phyloP scores from a whole-genome alignment of 2,329 filamentous ascomycete genomes.

The Ilyonectria mors-panacis region DNA sequence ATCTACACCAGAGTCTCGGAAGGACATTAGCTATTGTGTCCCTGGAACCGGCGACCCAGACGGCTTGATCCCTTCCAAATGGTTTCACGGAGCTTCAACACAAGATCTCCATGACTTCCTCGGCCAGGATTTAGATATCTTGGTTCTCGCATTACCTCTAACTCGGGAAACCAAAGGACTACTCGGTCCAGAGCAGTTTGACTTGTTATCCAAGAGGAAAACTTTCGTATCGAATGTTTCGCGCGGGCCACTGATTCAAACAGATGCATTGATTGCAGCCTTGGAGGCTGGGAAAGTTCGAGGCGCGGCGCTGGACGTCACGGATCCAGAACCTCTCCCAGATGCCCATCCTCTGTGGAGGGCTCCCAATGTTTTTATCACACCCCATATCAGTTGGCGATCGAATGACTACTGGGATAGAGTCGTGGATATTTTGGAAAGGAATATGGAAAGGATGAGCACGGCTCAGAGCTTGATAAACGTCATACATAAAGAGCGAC shows the following conservation, averaged over 20 bases:
- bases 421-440: slow-evolving; percentile 44
- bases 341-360: slow-evolving; percentile 68
- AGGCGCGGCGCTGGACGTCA: slow-evolving; percentile 79
- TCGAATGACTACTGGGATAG: slow-evolving; percentile 45
- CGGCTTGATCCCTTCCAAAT: not conserved
- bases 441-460: slow-evolving; percentile 46
- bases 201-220: too few species aligned
- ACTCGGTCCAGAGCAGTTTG: too few species aligned
- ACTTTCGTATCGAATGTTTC: slow-evolving; percentile 44
- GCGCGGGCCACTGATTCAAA: slow-evolving; percentile 54
- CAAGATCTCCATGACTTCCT: slow-evolving; percentile 64
- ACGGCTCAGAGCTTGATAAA: too few species aligned
- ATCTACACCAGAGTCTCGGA: slow-evolving; percentile 67
- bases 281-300: slow-evolving; percentile 41
- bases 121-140: slow-evolving; percentile 57
- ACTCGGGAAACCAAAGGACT: too few species aligned
- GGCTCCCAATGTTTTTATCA: slow-evolving; percentile 73
- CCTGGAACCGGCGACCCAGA: slow-evolving; percentile 6
- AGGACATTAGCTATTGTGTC: slow-evolving; percentile 5
- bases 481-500: too few species aligned
- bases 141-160: slow-evolving; percentile 37
- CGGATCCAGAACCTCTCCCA: slow-evolving; percentile 61
- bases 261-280: too few species aligned
- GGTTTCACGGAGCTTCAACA: slow-evolving; percentile 43
- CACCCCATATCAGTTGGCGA: slow-evolving; percentile 56